phyloP scores from a whole-genome alignment of 2,329 filamentous ascomycete genomes.

The Paecilomyces niveus region DNA sequence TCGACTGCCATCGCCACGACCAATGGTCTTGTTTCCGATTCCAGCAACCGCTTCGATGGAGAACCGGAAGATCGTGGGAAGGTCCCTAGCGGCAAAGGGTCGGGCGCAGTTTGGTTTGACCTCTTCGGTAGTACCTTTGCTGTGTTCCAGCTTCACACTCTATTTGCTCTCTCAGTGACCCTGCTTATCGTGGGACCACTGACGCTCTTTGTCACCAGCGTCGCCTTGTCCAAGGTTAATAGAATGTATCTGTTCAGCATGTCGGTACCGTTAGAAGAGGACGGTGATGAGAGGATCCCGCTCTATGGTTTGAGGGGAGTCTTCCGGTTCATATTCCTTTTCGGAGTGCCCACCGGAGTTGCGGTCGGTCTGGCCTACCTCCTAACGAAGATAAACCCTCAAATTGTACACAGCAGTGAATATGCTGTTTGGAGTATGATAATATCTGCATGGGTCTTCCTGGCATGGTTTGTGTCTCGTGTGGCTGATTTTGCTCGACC shows the following conservation, averaged over 20 bases:
- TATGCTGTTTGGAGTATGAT: slow-evolving; percentile 89
- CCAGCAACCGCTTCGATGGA: slow-evolving; percentile 59
- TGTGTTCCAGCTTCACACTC: slow-evolving; percentile 68
- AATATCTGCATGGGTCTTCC: slow-evolving; percentile 68
- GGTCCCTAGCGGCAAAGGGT: slow-evolving; percentile 59
- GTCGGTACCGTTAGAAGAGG: slow-evolving; percentile 52
- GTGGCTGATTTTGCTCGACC: slow-evolving; percentile 74
- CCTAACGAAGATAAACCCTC: slow-evolving; percentile 74
- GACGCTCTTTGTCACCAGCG: slow-evolving; percentile 60
- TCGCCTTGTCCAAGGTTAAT: slow-evolving; percentile 61
- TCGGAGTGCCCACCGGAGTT: slow-evolving; percentile 60
- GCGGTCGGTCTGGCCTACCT: slow-evolving; percentile 68
- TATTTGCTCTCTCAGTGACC: slow-evolving; percentile 83
- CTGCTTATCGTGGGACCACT: slow-evolving; percentile 75
- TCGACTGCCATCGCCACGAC: slow-evolving; percentile 73
- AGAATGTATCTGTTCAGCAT: slow-evolving; percentile 85
- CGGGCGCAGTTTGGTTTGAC: slow-evolving; percentile 85
- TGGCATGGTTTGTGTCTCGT: slow-evolving; percentile 75
- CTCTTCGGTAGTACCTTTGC: slow-evolving; percentile 75
- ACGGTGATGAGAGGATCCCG: slow-evolving; percentile 52
- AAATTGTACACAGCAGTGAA: slow-evolving; percentile 82
- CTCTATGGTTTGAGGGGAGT: slow-evolving; percentile 75
- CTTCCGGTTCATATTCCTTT: slow-evolving; percentile 72
- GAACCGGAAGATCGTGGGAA: slow-evolving; percentile 51
- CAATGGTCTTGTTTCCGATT: slow-evolving; percentile 61